A percentile compares a stretch with the other conserved stretches of the same genome.
These are phyloP conservation scores for Gossypium anomalum DNA, from an alignment of 345 rosid genomes.

Conservation along the genomic window DNA sequence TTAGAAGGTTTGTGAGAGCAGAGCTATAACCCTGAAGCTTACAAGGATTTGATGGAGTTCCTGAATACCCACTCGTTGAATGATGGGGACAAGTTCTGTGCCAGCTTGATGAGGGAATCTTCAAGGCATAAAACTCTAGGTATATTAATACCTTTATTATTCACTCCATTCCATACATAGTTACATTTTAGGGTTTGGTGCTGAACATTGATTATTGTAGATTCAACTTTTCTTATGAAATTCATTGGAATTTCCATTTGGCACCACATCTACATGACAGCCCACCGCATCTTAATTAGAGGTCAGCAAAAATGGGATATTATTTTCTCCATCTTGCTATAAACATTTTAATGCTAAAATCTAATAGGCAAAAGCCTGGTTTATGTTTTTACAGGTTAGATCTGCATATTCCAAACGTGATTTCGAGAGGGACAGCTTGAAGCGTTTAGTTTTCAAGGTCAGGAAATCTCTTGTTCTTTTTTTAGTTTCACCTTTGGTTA, in stretches of 20 bases:
- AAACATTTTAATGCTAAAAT: not conserved
- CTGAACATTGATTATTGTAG: no score
- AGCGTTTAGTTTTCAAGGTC: constrained; percentile 55
- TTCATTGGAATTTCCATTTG: not conserved
- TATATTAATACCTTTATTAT: constrained; percentile 13
- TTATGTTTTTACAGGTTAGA: constrained; percentile 46
- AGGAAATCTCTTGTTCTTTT: not conserved
- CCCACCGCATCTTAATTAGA: constrained; percentile 70
- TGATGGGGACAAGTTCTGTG: constrained; percentile 79
- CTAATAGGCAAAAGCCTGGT: not conserved
- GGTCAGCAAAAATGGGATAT: constrained; percentile 34
- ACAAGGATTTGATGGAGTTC: constrained; percentile 59
- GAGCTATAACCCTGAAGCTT: constrained; percentile 69
- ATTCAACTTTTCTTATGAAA: not conserved
- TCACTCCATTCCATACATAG: no score
- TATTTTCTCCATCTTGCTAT: not conserved
- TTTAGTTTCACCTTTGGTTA: no score
- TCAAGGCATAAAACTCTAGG: constrained; percentile 65
- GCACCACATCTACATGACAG: constrained; percentile 26
- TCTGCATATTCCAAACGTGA: constrained; percentile 76
- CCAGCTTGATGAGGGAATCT: constrained; percentile 72
- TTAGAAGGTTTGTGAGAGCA: constrained; percentile 23
- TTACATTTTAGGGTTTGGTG: no score
- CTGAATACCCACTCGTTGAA: constrained; percentile 49
- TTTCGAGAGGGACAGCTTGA: constrained; percentile 81